phyloP scores from a whole-genome alignment of 129 eudicot species.

The Helianthus tuberosus region DNA sequence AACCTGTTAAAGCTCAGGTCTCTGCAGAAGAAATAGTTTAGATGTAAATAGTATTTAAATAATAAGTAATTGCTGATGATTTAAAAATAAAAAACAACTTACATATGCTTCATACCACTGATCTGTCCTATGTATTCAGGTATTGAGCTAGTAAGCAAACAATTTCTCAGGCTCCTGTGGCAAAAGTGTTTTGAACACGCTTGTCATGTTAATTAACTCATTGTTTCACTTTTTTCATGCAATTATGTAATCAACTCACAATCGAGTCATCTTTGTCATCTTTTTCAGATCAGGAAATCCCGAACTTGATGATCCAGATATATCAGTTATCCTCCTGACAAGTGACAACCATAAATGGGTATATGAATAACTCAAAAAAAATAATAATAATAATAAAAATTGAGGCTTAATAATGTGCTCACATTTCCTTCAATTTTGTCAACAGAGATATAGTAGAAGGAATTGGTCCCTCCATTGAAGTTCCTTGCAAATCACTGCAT shows the following conservation, averaged over 20 bases:
- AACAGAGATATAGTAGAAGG: conserved; percentile 58
- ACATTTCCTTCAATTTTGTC: conserved; percentile 57
- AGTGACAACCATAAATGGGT: conserved; percentile 40
- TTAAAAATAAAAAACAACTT: neutral
- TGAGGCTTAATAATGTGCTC: conserved; percentile 30
- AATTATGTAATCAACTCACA: conserved; percentile 48
- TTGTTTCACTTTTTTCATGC: neutral
- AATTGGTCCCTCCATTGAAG: conserved; percentile 75
- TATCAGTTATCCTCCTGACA: conserved; percentile 67
- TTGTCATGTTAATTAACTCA: neutral
- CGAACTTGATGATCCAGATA: conserved; percentile 45
- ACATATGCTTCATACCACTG: neutral
- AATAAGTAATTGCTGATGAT: neutral
- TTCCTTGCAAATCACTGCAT: conserved; percentile 76
- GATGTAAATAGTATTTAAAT: neutral
- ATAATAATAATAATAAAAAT: neutral
- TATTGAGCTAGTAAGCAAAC: conserved; percentile 59
- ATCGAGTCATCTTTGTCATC: conserved; percentile 24
- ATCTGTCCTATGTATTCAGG: conserved; percentile 35
- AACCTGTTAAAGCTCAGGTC: conserved; percentile 1
- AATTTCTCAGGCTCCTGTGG: conserved; percentile 71
- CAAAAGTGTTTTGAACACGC: neutral
- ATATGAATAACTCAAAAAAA: conserved; percentile 5
- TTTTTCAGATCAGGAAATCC: conserved; percentile 50
- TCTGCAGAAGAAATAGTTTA: neutral